These are phyloP conservation scores for Naegleria fowleri DNA, from an alignment of 208 protist species.

Conservation along the genomic window DNA sequence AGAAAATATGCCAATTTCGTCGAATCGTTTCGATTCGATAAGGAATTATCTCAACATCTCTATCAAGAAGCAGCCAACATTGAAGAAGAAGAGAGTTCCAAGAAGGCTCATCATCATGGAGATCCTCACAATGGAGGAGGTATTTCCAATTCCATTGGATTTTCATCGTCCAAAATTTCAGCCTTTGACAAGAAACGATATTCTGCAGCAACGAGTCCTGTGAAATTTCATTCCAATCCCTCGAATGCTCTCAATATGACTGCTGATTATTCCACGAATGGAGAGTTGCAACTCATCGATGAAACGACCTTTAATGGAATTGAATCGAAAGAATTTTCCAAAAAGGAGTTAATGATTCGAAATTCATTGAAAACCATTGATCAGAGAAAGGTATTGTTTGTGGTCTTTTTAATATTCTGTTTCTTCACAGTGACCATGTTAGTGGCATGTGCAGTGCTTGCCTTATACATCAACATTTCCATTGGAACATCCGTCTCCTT, in stretches of 20 bases:
- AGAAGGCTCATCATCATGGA: no score
- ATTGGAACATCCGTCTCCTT: background rate
- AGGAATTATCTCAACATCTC: background rate
- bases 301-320: background rate
- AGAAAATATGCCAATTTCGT: background rate
- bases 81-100: background rate
- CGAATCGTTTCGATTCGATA: background rate
- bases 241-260: background rate
- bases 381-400: background rate
- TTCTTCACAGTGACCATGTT: background rate
- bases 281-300: no score
- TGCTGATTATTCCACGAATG: background rate
- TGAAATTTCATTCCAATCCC: background rate
- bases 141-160: no score
- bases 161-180: no score
- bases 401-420: background rate
- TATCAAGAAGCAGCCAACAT: background rate
- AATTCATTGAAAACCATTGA: background rate
- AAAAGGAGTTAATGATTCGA: background rate
- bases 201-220: background rate
- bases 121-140: background rate
- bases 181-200: background rate
- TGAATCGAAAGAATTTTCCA: background rate
- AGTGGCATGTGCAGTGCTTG: background rate
- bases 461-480: background rate